phyloP scores from a whole-genome alignment of 2,329 filamentous ascomycete genomes.

The Fusarium pseudocircinatum region DNA sequence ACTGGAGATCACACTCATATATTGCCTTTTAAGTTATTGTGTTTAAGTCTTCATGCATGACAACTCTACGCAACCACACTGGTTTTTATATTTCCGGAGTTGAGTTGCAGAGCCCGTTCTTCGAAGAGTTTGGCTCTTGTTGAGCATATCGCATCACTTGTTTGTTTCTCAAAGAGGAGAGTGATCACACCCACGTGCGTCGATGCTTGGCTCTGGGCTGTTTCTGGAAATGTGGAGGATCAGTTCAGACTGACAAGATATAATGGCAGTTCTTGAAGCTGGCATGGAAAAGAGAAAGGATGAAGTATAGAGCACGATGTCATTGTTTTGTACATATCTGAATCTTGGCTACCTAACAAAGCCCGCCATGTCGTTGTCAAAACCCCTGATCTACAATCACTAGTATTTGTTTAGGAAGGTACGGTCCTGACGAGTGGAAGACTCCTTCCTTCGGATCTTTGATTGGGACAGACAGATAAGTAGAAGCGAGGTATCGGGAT shows the following conservation, averaged over 20 bases:
- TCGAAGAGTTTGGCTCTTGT: background rate
- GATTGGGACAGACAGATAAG: background rate
- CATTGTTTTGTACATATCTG: background rate
- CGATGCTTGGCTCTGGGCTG: slow-evolving; percentile 36
- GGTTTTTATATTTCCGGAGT: background rate
- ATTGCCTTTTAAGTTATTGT: background rate
- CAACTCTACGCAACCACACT: background rate
- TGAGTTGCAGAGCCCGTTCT: background rate
- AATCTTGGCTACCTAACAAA: background rate
- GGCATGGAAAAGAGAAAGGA: background rate
- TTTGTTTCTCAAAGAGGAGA: background rate
- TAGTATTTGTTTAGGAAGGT: slow-evolving; percentile 19
- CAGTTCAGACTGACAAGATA: background rate
- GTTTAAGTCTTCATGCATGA: background rate
- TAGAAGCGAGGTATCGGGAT: slow-evolving; percentile 4
- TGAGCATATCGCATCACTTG: background rate
- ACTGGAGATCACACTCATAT: background rate
- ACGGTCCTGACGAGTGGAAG: background rate
- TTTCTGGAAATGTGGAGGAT: background rate
- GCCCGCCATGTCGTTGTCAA: background rate
- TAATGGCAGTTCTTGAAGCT: background rate
- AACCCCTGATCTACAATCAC: slow-evolving; percentile 18
- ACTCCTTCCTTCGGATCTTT: background rate
- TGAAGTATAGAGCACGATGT: background rate
- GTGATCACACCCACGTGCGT: slow-evolving; percentile 41